phyloP scores from a whole-genome alignment of 164 flowering plant genomes.

The Berberis thunbergii region DNA sequence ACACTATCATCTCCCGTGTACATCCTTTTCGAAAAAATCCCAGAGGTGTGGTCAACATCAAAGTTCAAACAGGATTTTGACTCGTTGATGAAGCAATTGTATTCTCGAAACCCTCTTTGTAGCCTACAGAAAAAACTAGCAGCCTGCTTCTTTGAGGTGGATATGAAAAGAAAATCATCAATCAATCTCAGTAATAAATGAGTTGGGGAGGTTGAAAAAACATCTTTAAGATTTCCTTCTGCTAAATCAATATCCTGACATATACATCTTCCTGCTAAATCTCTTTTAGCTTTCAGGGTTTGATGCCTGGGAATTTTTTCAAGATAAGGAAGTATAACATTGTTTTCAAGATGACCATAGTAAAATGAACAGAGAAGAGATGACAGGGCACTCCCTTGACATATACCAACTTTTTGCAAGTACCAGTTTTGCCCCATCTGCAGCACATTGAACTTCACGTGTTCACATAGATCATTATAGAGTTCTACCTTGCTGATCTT shows the following conservation, averaged over 20 bases:
- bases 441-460: slow-evolving; percentile 56
- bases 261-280: slow-evolving; percentile 1
- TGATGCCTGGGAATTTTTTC: slow-evolving; percentile 20
- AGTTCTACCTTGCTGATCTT: slow-evolving; percentile 30
- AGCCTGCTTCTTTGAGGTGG: slow-evolving; percentile 75
- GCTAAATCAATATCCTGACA: slow-evolving; percentile 6
- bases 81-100: slow-evolving; percentile 76
- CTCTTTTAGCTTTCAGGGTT: slow-evolving; percentile 2
- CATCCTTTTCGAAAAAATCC: slow-evolving; percentile 26
- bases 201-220: slow-evolving; percentile 9
- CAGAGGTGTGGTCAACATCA: slow-evolving; percentile 19
- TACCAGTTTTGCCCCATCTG: slow-evolving; percentile 41
- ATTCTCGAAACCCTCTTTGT: slow-evolving; percentile 62
- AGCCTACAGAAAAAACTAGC: slow-evolving; percentile 40
- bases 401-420: slow-evolving; percentile 68
- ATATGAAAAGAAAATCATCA: slow-evolving; percentile 77
- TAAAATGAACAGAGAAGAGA: slow-evolving; percentile 82
- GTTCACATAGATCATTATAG: slow-evolving; percentile 40
- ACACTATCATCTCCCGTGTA: slow-evolving; percentile 49
- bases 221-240: slow-evolving; percentile 3
- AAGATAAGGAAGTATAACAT: slow-evolving; percentile 58
- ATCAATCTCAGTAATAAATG: slow-evolving; percentile 56
- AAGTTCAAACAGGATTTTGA: slow-evolving; percentile 61
- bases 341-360: slow-evolving; percentile 68
- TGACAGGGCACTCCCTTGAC: slow-evolving; percentile 90